A percentile compares a stretch with the other conserved stretches of the same genome.
Evolutionary conservation across 768 basidiomycete species (phyloP).

Genomic region (Leucosporidium scottii): DNA sequence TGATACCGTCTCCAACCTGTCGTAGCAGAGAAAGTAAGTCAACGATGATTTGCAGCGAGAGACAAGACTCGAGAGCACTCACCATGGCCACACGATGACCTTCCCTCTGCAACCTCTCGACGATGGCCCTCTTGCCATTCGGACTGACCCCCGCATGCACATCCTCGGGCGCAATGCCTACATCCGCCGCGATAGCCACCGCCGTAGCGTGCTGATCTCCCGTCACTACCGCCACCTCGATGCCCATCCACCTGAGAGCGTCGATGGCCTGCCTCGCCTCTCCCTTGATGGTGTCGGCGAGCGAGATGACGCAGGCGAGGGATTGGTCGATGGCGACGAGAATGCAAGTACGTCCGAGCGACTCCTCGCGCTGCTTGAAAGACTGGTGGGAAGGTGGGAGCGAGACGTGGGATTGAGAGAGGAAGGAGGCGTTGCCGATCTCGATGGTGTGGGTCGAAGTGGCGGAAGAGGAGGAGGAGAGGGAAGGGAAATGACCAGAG

Average conservation of each 20-base stretch:
- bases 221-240: conserved; percentile 88
- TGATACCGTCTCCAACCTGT: conserved; percentile 97
- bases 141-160: conserved; percentile 93
- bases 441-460: conserved; percentile 47
- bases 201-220: conserved; percentile 85
- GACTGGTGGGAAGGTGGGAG: conserved; percentile 56
- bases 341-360: conserved; percentile 73
- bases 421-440: conserved; percentile 70
- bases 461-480: conserved; percentile 16
- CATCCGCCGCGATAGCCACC: conserved; percentile 75
- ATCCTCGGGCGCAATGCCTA: conserved; percentile 72
- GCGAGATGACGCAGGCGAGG: conserved; percentile 71
- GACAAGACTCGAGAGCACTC: conserved; percentile 33
- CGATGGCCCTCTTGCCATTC: conserved; percentile 82
- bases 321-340: conserved; percentile 64
- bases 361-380: conserved; percentile 67
- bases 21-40: neutral
- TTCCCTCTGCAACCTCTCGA: conserved; percentile 67
- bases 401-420: conserved; percentile 43
- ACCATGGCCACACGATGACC: conserved; percentile 78
- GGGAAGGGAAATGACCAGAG: conserved; percentile 34
- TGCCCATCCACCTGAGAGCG: conserved; percentile 78
- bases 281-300: conserved; percentile 78
- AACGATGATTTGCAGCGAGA: conserved; percentile 2
- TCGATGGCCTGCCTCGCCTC: conserved; percentile 75